Evolutionary conservation across 805 yeast genomes (phyloP), one percentile per base, ranked within the genome.

Genomic region (Myxozyma geophila): DNA sequence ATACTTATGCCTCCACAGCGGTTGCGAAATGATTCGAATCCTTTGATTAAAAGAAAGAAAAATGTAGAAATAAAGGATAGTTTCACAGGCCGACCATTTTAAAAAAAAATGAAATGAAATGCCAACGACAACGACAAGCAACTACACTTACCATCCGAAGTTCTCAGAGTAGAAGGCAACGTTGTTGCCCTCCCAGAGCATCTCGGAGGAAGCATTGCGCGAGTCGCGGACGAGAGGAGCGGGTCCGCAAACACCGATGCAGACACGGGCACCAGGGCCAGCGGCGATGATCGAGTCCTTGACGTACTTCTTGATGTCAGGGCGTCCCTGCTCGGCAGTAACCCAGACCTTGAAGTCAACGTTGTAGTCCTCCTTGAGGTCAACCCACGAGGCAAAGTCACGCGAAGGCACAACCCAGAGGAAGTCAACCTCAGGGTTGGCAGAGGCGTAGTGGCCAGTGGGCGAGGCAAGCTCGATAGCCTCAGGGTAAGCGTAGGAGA

Each of bases 201-300:
- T 56, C 56, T 66, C 68, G 4, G 75, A 68, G n/a, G 67, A 68
- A 13, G 69, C 66, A 52, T 73, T 73, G 15, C 74, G 63, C 7
- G 71, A 70, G 47, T 68, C 71, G 23, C 73, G 67, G 52, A 73
- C 63, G 28, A 73, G 70, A 37, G 71, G 71, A 52, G 72, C 72
- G 2, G 76, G 76, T 10, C 76, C 76, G 61, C 76, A 73, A 33
- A 69, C 67, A 39, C 72, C 74, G 35, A 73, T 70, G 49, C 63
- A 70, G 47, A 48, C 69, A 28, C 49, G 59, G 53, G 68, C 67
- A 28, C 68, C 68, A 44, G 66, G 68, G 62, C 68, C 67, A 13
- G 67, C 64, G 41, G 67, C 70, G 8, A 62, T 66, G 54, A 65
- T 62, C 60, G 63, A 52, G 28, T 67, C 67, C 49, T 59, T 54